These are phyloP conservation scores for Aspergillus wentii DNA, from an alignment of 495 filamentous ascomycete genomes.

Conservation along the genomic window DNA sequence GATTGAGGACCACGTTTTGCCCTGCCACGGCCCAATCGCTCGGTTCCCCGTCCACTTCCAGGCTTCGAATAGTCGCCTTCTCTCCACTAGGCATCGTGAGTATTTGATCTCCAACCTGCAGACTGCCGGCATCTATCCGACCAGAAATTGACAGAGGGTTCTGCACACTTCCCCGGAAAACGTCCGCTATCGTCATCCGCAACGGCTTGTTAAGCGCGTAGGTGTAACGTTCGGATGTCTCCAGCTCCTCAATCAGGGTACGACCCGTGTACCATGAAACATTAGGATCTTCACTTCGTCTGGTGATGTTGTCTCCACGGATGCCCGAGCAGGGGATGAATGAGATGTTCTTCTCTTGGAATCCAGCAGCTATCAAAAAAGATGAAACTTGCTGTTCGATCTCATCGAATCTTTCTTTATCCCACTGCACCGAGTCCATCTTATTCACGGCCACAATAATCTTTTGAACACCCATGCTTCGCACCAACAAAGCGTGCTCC, in stretches of 20 bases:
- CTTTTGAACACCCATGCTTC: slow-evolving; percentile 86
- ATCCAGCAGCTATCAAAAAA: slow-evolving; percentile 78
- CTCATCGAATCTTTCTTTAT: slow-evolving; percentile 71
- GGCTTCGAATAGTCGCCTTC: slow-evolving; percentile 67
- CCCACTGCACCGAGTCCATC: slow-evolving; percentile 81
- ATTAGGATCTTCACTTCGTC: slow-evolving; percentile 49
- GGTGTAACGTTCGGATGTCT: slow-evolving; percentile 66
- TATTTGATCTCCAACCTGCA: slow-evolving; percentile 80
- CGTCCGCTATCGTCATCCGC: slow-evolving; percentile 76
- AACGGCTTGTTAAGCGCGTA: slow-evolving; percentile 74
- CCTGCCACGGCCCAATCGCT: slow-evolving; percentile 94
- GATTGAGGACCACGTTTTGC: slow-evolving; percentile 77
- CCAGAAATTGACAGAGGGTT: slow-evolving; percentile 78
- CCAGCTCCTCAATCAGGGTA: slow-evolving; percentile 78
- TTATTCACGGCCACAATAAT: slow-evolving; percentile 94
- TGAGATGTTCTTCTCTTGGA: slow-evolving; percentile 69
- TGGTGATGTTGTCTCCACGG: slow-evolving; percentile 78
- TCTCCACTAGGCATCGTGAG: slow-evolving; percentile 75
- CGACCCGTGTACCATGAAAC: slow-evolving; percentile 73
- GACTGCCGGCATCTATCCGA: slow-evolving; percentile 74
- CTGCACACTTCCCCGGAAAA: slow-evolving; percentile 71
- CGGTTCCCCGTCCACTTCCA: slow-evolving; percentile 68
- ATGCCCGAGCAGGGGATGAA: slow-evolving; percentile 90
- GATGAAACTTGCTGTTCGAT: slow-evolving; percentile 78
- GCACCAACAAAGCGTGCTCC: slow-evolving; percentile 84